phyloP scores from a whole-genome alignment of 495 filamentous ascomycete species.

The Parathielavia hyrcaniae region DNA sequence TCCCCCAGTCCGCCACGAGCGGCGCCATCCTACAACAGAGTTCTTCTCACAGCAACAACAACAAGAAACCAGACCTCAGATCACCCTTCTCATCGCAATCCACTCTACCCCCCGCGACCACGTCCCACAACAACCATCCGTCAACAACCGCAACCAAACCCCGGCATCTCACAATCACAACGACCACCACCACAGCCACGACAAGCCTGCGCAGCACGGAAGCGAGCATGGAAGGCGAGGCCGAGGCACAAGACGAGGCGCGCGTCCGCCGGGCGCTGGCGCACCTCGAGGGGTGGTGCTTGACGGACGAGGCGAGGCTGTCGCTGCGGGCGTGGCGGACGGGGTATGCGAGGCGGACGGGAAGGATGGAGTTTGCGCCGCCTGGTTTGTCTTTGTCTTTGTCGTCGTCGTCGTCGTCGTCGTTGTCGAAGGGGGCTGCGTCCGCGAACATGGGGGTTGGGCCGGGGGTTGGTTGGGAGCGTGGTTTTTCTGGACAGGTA shows the following conservation, averaged over 20 bases:
- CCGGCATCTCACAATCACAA: not conserved
- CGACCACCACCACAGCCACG: not conserved
- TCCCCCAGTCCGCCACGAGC: constrained; percentile 28
- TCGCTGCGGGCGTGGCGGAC: constrained; percentile 47
- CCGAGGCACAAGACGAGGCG: constrained; percentile 33
- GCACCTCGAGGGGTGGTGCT: constrained; percentile 44
- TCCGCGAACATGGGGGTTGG: constrained; percentile 24
- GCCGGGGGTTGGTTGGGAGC: not conserved
- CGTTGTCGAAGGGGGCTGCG: no score
- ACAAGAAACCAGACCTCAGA: not conserved
- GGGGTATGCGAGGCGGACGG: constrained; percentile 35
- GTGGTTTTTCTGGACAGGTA: not conserved
- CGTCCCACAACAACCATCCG: no score
- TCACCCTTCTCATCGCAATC: no score
- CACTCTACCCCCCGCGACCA: no score
- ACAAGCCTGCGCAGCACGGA: not conserved
- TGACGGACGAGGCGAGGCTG: constrained; percentile 42
- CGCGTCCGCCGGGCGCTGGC: constrained; percentile 45
- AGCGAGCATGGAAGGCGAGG: not conserved
- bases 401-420: not conserved
- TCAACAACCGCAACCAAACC: no score
- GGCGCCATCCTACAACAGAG: constrained; percentile 26
- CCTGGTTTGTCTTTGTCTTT: constrained; percentile 3
- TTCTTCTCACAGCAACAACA: not conserved
- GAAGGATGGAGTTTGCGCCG: constrained; percentile 29